Conservation (phyloP, 1,139 yeast genomes). For the Blastobotrys indianensis region DNA sequence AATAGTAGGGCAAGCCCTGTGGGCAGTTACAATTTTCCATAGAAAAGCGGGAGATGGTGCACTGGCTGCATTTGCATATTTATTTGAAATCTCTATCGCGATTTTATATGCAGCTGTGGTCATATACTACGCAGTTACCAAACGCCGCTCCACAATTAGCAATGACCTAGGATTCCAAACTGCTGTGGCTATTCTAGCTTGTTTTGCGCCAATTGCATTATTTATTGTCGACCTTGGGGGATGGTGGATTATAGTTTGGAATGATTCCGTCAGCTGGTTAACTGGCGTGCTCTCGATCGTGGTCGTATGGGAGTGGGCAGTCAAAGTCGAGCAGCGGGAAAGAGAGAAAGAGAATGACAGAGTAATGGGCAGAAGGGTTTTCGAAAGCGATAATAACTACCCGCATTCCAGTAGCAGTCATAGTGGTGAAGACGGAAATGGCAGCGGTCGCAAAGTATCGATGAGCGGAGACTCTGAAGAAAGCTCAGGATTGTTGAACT, state of each 20-base stretch:
- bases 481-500: too few relatives aligned
- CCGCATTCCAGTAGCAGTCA: background rate
- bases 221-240: conserved; percentile 74
- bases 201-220: conserved; percentile 54
- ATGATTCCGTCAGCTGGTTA: conserved; percentile 67
- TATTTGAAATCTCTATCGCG: conserved; percentile 69
- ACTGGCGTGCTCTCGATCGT: conserved; percentile 65
- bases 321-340: conserved; percentile 53
- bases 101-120: conserved; percentile 67
- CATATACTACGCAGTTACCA: conserved; percentile 51
- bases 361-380: conserved; percentile 66
- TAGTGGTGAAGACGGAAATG: too few relatives aligned
- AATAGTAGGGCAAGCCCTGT: conserved; percentile 55
- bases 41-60: conserved; percentile 42
- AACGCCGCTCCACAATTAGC: conserved; percentile 46
- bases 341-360: conserved; percentile 62
- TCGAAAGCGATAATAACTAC: conserved; percentile 50
- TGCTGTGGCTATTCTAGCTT: conserved; percentile 48
- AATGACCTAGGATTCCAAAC: conserved; percentile 48
- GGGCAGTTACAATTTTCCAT: conserved; percentile 62
- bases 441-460: too few relatives aligned
- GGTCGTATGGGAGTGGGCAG: conserved; percentile 83
- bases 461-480: too few relatives aligned
- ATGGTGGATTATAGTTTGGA: conserved; percentile 64
- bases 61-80: conserved; percentile 71